A percentile compares a stretch with the other conserved stretches of the same genome.
Evolutionary conservation across 2,329 filamentous ascomycete genomes (phyloP).

Genomic region (Fusarium dlaminii): DNA sequence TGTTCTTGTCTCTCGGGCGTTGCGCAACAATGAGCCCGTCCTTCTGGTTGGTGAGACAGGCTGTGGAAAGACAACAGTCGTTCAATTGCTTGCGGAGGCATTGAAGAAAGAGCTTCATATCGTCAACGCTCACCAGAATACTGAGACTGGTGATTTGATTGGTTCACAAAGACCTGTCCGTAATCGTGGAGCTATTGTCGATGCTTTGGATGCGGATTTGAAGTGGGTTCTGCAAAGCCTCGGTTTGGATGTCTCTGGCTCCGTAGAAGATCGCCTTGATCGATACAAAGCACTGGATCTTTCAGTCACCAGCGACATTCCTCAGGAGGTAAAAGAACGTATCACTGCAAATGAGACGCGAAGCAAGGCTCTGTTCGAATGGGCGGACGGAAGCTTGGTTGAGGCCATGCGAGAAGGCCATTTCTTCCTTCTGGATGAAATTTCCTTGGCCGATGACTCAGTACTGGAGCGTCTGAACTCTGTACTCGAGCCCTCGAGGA

Average conservation of each 20-base stretch:
- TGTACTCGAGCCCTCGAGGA: constrained; percentile 88
- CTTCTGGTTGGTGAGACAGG: constrained; percentile 96
- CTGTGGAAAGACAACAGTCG: constrained; percentile 97
- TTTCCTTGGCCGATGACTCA: constrained; percentile 96
- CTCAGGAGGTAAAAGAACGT: constrained; percentile 57
- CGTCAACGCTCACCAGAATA: constrained; percentile 98
- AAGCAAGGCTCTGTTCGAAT: constrained; percentile 90
- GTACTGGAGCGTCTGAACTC: constrained; percentile 97
- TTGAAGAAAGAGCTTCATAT: constrained; percentile 81
- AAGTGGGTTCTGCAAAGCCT: constrained; percentile 54
- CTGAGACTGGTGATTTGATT: constrained; percentile 96
- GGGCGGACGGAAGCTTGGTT: constrained; percentile 93
- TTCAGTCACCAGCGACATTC: constrained; percentile 59
- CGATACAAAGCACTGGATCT: constrained; percentile 62
- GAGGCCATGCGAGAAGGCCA: constrained; percentile 91
- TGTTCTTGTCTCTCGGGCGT: constrained; percentile 84
- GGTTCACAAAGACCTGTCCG: constrained; percentile 92
- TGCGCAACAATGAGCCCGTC: constrained; percentile 92
- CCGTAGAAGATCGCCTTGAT: constrained; percentile 65
- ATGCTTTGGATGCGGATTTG: constrained; percentile 72
- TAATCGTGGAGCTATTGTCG: constrained; percentile 79
- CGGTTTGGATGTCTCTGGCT: constrained; percentile 51
- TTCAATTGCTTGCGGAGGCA: constrained; percentile 88
- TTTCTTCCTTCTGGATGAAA: constrained; percentile 95
- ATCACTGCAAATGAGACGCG: constrained; percentile 65